These are phyloP conservation scores for Elaeagnus macrophylla DNA, from an alignment of 306 rosid genomes.

Conservation along the genomic window DNA sequence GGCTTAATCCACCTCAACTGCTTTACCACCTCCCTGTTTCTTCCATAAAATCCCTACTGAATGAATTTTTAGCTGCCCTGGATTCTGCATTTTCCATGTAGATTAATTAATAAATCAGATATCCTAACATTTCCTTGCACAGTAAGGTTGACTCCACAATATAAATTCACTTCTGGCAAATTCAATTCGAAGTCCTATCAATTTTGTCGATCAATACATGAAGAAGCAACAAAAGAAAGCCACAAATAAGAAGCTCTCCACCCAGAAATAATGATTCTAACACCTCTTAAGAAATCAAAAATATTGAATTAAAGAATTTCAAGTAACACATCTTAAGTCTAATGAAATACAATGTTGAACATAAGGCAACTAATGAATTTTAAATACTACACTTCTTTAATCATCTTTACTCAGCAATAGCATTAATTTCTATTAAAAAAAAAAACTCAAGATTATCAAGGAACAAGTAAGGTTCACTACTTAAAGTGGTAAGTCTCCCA, in stretches of 20 bases:
- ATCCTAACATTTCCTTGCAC: background rate
- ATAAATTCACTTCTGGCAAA: too few species aligned
- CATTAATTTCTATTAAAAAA: too few species aligned
- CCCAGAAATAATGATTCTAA: background rate
- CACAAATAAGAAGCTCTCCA: background rate
- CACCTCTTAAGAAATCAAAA: background rate
- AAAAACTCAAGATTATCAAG: too few species aligned
- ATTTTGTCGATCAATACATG: background rate
- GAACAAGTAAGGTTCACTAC: too few species aligned
- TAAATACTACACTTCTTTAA: background rate
- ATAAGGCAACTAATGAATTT: background rate
- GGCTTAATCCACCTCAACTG: slow-evolving; percentile 77
- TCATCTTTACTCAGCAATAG: background rate
- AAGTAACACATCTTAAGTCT: background rate
- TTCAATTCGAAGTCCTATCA: too few species aligned
- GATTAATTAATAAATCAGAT: background rate
- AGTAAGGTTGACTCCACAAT: background rate
- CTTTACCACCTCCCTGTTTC: slow-evolving; percentile 96
- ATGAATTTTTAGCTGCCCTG: slow-evolving; percentile 78
- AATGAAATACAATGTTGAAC: background rate
- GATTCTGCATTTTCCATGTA: slow-evolving; percentile 51
- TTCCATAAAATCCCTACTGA: slow-evolving; percentile 88
- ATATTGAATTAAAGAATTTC: background rate
- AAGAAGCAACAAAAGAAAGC: background rate
- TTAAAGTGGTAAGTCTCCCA: too few species aligned